A percentile compares a stretch with the other conserved stretches of the same genome.
Evolutionary conservation across 352 stramenopile genomes (phyloP).

Genomic region (Globisporangium spiculum): DNA sequence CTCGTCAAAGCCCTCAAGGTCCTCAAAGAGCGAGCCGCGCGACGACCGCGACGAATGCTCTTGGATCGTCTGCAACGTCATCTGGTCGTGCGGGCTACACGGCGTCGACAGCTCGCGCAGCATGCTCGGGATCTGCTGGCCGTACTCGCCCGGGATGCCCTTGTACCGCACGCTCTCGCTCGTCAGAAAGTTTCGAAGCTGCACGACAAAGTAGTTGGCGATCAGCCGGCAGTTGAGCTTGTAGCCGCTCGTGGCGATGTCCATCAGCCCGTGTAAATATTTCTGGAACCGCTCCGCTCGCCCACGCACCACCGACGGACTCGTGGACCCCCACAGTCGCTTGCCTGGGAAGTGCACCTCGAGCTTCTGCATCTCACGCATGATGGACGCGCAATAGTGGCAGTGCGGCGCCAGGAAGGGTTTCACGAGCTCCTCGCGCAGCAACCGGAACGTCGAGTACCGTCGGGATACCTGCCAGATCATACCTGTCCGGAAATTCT

Average conservation of each 20-base stretch:
- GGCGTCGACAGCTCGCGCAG: conserved; percentile 40
- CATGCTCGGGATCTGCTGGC: conserved; percentile 40
- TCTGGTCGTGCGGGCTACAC: conserved; percentile 19
- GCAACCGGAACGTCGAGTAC: conserved; percentile 62
- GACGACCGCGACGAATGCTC: conserved; percentile 25
- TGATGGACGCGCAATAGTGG: conserved; percentile 54
- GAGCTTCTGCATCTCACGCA: conserved; percentile 41
- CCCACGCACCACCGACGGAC: conserved; percentile 31
- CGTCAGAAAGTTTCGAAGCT: conserved; percentile 61
- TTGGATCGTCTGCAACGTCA: conserved; percentile 54
- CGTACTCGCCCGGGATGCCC: conserved; percentile 31
- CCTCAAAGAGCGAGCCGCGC: conserved; percentile 21
- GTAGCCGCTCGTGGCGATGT: conserved; percentile 46
- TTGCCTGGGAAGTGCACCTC: conserved; percentile 52
- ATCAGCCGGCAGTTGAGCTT: conserved; percentile 59
- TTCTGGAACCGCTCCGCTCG: conserved; percentile 50
- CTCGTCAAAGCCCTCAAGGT: conserved; percentile 22
- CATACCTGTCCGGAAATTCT: conserved; percentile 47
- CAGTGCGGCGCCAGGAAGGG: conserved; percentile 59
- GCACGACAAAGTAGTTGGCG: conserved; percentile 41
- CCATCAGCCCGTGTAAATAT: conserved; percentile 57
- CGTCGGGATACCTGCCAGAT: conserved; percentile 65
- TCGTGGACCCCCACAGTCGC: conserved; percentile 57
- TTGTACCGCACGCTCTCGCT: conserved; percentile 44
- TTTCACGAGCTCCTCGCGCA: conserved; percentile 51